Base-by-base conservation (phyloP, 75 land plant species). In the Sequoiadendron giganteum region DNA sequence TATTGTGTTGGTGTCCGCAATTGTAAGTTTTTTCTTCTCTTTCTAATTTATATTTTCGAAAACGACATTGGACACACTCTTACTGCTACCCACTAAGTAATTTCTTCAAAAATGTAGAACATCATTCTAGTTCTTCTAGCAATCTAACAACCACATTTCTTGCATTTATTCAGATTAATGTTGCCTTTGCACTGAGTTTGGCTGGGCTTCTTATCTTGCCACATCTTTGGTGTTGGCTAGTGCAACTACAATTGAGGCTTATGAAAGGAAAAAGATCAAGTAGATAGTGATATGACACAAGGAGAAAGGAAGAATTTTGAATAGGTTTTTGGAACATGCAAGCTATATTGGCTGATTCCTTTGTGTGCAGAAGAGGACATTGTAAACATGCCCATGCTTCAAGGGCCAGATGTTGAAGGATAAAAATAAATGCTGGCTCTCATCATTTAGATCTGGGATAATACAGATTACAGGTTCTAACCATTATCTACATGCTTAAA, bases 1-100 rank as follows among this genome's bases (percentile, higher is more conserved):
- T 36, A 95, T 88, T 96, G 96, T 90, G 96, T 96, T 82, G 97
- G 96, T 13, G 97, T 96, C 30, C 89, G 88, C 87, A 96, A 96
- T 87, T 96, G 95, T 88, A 96, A 96, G 84, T 95, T 89, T 54
- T 95, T 96, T 86, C 93, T 95, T 86, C 95, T 96, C 75, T n/a
- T 96, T 96, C 89, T 85, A 96, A 56, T 96, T 14, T 96, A 96
- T 79, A 96, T n/a, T n/a, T n/a, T n/a, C n/a, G n/a, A n/a, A n/a
- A n/a, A n/a, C n/a, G n/a, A n/a, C n/a, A n/a, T n/a, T n/a, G n/a
- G n/a, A n/a, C n/a, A n/a, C n/a, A 30, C 25, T 96, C 43, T 89
- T 88, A 42, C 87, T 96, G 87, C 86, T 96, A 34, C 96, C 97
- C 6, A 87, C 92, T 96, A 79, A 90, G 95, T 48, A 65, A 80